phyloP scores from a whole-genome alignment of 768 basidiomycete species.

The Mycena haematopus region DNA sequence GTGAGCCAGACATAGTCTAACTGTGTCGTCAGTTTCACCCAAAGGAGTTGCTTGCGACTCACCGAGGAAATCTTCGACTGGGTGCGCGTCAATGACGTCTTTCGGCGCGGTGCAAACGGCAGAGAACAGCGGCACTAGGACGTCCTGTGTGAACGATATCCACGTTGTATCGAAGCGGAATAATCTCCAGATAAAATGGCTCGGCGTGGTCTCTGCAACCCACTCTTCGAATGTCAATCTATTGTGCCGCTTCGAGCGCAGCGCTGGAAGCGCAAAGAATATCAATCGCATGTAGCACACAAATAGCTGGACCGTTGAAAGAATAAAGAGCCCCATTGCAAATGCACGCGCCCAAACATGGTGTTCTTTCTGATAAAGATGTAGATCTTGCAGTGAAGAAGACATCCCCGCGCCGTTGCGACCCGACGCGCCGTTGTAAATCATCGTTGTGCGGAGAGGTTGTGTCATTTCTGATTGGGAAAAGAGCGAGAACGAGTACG shows the following conservation, averaged over 20 bases:
- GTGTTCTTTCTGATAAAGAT: slow-evolving; percentile 30
- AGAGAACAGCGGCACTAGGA: slow-evolving; percentile 72
- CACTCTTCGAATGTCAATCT: slow-evolving; percentile 57
- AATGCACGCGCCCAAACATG: slow-evolving; percentile 34
- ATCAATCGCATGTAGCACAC: slow-evolving; percentile 47
- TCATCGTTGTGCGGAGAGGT: slow-evolving; percentile 49
- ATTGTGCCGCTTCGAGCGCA: slow-evolving; percentile 32
- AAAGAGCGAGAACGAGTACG: slow-evolving; percentile 74
- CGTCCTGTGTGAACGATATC: slow-evolving; percentile 55
- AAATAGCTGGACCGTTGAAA: slow-evolving; percentile 49
- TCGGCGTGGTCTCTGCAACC: slow-evolving; percentile 50
- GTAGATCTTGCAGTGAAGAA: slow-evolving; percentile 39
- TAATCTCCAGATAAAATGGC: slow-evolving; percentile 44
- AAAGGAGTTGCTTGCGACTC: slow-evolving; percentile 30
- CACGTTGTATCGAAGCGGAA: slow-evolving; percentile 58
- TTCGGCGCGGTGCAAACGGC: slow-evolving; percentile 73
- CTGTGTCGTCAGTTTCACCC: neutral
- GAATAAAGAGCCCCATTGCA: slow-evolving; percentile 45
- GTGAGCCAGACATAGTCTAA: slow-evolving; percentile 77
- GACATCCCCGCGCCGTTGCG: slow-evolving; percentile 59
- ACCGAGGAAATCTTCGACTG: slow-evolving; percentile 72
- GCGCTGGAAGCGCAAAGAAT: slow-evolving; percentile 38
- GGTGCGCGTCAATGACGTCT: slow-evolving; percentile 60
- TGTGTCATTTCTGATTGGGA: slow-evolving; percentile 34
- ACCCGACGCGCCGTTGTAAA: slow-evolving; percentile 72